Evolutionary conservation across 176 grass and related monocot species (phyloP).

Genomic region (Pontederia paniculata): DNA sequence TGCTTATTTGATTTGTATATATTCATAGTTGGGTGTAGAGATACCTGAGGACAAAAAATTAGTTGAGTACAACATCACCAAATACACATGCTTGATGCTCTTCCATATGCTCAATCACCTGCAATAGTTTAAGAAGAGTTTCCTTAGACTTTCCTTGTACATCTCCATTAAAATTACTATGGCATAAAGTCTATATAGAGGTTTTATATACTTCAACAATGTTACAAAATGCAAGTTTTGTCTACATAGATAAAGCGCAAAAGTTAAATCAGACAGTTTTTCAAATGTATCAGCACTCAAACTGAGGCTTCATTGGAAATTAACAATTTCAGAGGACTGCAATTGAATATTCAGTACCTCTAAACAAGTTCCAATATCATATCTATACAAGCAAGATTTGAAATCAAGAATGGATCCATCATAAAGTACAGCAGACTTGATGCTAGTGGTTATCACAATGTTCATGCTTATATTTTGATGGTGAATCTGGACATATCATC

Average conservation of each 20-base stretch:
- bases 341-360: constrained; percentile 38
- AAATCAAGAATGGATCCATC: constrained; percentile 72
- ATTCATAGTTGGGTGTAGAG: constrained; percentile 86
- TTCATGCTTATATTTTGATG: constrained; percentile 64
- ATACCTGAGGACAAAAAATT: too few relatives aligned
- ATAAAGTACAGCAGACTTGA: constrained; percentile 51
- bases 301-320: too few relatives aligned
- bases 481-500: constrained; percentile 30
- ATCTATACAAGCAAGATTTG: constrained; percentile 58
- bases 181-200: too few relatives aligned
- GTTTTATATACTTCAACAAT: too few relatives aligned
- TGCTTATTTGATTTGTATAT: too few relatives aligned
- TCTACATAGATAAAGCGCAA: too few relatives aligned
- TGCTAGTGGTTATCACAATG: constrained; percentile 25
- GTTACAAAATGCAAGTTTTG: too few relatives aligned
- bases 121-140: constrained; percentile 18
- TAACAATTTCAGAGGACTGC: too few relatives aligned
- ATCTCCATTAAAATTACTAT: too few relatives aligned
- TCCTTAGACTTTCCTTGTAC: too few relatives aligned
- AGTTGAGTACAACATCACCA: constrained; percentile 24
- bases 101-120: constrained; percentile 94
- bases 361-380: constrained; percentile 78
- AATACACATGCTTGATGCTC: constrained; percentile 67
- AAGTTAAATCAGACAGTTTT: too few relatives aligned
- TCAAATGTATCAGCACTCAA: too few relatives aligned